These are phyloP conservation scores for Neurospora sp. DNA, from an alignment of 495 filamentous ascomycete species.

Conservation along the genomic window DNA sequence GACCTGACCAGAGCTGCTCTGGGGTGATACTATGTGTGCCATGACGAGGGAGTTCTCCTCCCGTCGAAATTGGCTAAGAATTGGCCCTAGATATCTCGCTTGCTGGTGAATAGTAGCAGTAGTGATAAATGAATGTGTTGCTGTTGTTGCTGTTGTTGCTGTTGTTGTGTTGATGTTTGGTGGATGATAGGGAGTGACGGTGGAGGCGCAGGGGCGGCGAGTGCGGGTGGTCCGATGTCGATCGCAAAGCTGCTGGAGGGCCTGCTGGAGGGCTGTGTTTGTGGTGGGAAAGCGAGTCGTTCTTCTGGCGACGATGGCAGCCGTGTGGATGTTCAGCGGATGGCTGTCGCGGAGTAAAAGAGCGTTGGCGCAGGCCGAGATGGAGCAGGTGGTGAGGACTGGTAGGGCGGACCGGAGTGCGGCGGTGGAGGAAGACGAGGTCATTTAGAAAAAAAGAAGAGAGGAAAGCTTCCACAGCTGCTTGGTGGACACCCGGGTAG, in stretches of 20 bases:
- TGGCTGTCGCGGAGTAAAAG: slow-evolving; percentile 26
- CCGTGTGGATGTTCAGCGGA: slow-evolving; percentile 22
- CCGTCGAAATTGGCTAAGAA: not conserved
- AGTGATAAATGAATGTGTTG: slow-evolving; percentile 10
- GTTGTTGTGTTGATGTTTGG: slow-evolving; percentile 5
- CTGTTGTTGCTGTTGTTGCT: not conserved
- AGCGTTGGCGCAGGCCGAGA: slow-evolving; percentile 25
- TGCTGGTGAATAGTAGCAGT: not conserved
- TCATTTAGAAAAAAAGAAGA: slow-evolving; percentile 19
- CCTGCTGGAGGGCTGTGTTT: not conserved
- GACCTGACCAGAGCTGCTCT: slow-evolving; percentile 18
- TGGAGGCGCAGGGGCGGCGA: slow-evolving; percentile 10
- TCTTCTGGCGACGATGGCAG: slow-evolving; percentile 23
- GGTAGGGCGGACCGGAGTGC: not conserved
- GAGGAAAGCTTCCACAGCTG: not conserved
- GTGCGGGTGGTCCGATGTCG: slow-evolving; percentile 13
- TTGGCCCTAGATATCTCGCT: not conserved
- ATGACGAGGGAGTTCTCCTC: slow-evolving; percentile 7
- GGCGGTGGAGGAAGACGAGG: slow-evolving; percentile 16
- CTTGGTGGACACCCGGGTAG: not conserved
- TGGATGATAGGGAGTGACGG: slow-evolving; percentile 17
- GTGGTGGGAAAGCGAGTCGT: slow-evolving; percentile 13
- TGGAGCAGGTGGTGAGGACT: slow-evolving; percentile 15
- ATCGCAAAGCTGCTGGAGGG: slow-evolving; percentile 1
- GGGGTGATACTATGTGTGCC: slow-evolving; percentile 18